These are phyloP conservation scores for Phaeotremella fagi DNA, from an alignment of 768 basidiomycete genomes.

Conservation along the genomic window DNA sequence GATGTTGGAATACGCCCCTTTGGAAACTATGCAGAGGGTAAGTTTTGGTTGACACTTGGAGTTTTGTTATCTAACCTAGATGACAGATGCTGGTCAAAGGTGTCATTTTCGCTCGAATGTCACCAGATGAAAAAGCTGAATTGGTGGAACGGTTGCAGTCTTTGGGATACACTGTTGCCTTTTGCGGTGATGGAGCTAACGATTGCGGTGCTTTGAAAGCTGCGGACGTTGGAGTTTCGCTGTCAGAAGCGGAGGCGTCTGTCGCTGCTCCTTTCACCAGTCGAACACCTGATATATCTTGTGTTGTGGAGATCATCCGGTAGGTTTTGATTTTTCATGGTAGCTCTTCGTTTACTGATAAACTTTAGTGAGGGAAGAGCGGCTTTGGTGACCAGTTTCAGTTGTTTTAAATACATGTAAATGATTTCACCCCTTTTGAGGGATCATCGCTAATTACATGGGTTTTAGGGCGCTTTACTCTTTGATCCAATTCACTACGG, in stretches of 20 bases:
- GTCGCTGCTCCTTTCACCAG: constrained; percentile 98
- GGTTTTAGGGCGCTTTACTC: constrained; percentile 91
- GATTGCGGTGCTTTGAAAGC: constrained; percentile 98
- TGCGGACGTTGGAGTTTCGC: constrained; percentile 91
- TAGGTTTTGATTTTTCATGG: constrained; percentile 1
- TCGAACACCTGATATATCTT: constrained; percentile 86
- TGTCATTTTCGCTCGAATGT: constrained; percentile 97
- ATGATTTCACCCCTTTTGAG: constrained; percentile 53
- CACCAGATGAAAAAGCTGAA: constrained; percentile 98
- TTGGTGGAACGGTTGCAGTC: constrained; percentile 88
- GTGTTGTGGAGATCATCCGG: constrained; percentile 92
- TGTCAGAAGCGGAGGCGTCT: constrained; percentile 96
- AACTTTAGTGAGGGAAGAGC: constrained; percentile 69
- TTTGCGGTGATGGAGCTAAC: constrained; percentile 99
- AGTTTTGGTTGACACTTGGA: constrained; percentile 33
- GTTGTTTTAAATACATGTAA: constrained; percentile 99
- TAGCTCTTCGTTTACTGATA: background rate
- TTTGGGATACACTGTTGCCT: constrained; percentile 91
- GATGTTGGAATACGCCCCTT: constrained; percentile 91
- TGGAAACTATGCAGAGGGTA: constrained; percentile 90
- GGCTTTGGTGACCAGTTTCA: constrained; percentile 94
- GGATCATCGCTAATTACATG: constrained; percentile 50
- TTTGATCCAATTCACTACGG: constrained; percentile 97
- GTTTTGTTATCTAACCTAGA: background rate
- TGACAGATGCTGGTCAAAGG: constrained; percentile 91